Percentiles rank a stretch among this genome's conserved stretches.
Evolutionary conservation across 1,139 yeast species (phyloP).

Genomic region (Sugiyamaella novakii): DNA sequence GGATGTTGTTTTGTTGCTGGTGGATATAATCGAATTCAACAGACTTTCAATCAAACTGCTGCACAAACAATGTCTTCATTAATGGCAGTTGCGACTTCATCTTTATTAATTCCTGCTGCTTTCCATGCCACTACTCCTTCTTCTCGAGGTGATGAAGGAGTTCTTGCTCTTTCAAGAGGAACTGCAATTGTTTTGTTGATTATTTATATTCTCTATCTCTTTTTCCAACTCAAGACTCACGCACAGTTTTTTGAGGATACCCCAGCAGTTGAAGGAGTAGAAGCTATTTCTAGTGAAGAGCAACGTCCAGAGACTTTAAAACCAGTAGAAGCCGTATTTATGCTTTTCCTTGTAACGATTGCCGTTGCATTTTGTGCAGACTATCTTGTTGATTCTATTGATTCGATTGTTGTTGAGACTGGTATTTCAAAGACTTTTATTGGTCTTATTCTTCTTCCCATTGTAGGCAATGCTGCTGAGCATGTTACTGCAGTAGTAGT

Average conservation of each 20-base stretch:
- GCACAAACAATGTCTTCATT: constrained; percentile 97
- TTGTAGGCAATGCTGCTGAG: constrained; percentile 98
- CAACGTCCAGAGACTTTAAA: constrained; percentile 34
- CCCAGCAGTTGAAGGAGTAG: constrained; percentile 39
- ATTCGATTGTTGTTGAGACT: constrained; percentile 76
- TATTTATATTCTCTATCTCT: constrained; percentile 76
- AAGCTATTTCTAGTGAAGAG: constrained; percentile 39
- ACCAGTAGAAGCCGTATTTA: constrained; percentile 35
- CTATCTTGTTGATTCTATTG: constrained; percentile 88
- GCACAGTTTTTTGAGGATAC: constrained; percentile 57
- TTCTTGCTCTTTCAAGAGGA: constrained; percentile 80
- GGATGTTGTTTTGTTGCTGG: constrained; percentile 97
- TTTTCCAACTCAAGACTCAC: constrained; percentile 90
- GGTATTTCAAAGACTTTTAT: constrained; percentile 93
- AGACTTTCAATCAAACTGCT: constrained; percentile 89
- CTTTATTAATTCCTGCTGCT: constrained; percentile 91
- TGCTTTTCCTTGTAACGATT: constrained; percentile 65
- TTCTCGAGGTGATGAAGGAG: constrained; percentile 48
- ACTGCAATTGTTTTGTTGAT: constrained; percentile 75
- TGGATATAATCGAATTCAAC: constrained; percentile 83
- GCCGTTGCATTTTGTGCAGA: constrained; percentile 91
- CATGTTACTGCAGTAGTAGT: constrained; percentile 95
- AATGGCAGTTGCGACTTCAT: constrained; percentile 86
- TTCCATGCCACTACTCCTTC: constrained; percentile 80
- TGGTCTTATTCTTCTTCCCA: constrained; percentile 90